Base-by-base conservation (phyloP, 495 filamentous ascomycete genomes). In the Durotheca rogersii region DNA sequence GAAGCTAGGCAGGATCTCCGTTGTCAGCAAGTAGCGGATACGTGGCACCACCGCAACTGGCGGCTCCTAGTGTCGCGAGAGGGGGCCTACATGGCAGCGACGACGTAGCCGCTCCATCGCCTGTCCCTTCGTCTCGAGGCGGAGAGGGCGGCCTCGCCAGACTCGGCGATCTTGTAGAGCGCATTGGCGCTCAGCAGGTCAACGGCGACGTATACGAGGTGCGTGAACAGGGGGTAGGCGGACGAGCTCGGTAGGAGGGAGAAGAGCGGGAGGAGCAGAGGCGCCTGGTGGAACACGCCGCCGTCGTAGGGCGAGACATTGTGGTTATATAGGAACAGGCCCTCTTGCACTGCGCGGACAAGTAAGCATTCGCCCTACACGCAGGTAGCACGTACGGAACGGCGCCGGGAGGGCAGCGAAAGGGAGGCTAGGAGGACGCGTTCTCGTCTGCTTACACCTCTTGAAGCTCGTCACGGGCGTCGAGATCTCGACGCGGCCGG, bases 381-480 rank as follows among this genome's bases (percentile, higher is more conserved):
- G 12, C 7, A 27, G n/a, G 10, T 7, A 33, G n/a, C 21, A 23
- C 20, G 21, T 41, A 29, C 0, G 7, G 10, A 30, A 21, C 14
- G 14, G n/a, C n/a, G n/a, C n/a, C n/a, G 10, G 7, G 33, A 23
- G 14, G 37, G n/a, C 20, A 27, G 4, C 16, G 12, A 1, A 18
- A n/a, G 16, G 47, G 11, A n/a, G n/a, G n/a, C n/a, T n/a, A n/a
- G n/a, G n/a, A n/a, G n/a, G n/a, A n/a, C n/a, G n/a, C n/a, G n/a
- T n/a, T n/a, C n/a, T n/a, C n/a, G 0, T 38, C 9, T 10, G 67
- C 85, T 70, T 75, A 95, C 90, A 72, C 81, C 94, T 82, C 74
- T 96, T 98, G 80, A 95, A 98, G 79, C 93, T 96, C 48, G 87
- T 96, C 18, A 97, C 87, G 12, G 93, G 90, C 2, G 93, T 98